These are phyloP conservation scores for Fusarium paranaense DNA, from an alignment of 2,329 filamentous ascomycete species.

Conservation along the genomic window DNA sequence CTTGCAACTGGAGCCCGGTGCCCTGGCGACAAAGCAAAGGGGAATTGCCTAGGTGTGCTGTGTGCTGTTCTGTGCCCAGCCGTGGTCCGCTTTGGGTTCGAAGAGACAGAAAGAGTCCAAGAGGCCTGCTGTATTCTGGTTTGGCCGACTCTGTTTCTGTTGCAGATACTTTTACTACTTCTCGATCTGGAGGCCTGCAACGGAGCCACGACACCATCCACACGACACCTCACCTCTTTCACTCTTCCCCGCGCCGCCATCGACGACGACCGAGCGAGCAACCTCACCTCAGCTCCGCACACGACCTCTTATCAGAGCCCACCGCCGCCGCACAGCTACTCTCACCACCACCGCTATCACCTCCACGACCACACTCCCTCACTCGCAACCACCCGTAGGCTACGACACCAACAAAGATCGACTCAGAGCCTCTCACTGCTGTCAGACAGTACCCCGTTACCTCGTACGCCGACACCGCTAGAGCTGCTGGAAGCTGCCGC, in stretches of 20 bases:
- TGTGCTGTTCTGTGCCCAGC: constrained; percentile 23
- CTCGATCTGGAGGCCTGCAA: constrained; percentile 35
- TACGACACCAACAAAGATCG: background rate
- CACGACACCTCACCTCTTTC: constrained; percentile 39
- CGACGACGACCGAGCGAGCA: constrained; percentile 28
- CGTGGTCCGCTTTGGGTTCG: constrained; percentile 18
- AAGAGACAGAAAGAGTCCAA: constrained; percentile 2
- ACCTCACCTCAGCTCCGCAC: constrained; percentile 31
- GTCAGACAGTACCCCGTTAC: constrained; percentile 14
- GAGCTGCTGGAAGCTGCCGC: constrained; percentile 22
- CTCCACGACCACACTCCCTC: constrained; percentile 9
- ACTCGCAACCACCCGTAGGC: constrained; percentile 2
- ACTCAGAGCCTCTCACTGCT: background rate
- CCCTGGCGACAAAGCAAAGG: constrained; percentile 42
- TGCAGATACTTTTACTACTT: constrained; percentile 20
- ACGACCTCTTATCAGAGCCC: constrained; percentile 34
- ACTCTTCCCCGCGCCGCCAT: constrained; percentile 37
- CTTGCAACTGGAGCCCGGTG: constrained; percentile 38
- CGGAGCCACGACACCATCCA: constrained; percentile 21
- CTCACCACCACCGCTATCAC: background rate
- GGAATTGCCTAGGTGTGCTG: constrained; percentile 11
- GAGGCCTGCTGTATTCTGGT: constrained; percentile 25
- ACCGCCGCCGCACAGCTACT: background rate
- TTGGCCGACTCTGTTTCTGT: constrained; percentile 27
- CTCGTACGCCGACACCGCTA: constrained; percentile 18